These are phyloP conservation scores for Amanita rimosa DNA, from an alignment of 768 basidiomycete genomes.

Conservation along the genomic window DNA sequence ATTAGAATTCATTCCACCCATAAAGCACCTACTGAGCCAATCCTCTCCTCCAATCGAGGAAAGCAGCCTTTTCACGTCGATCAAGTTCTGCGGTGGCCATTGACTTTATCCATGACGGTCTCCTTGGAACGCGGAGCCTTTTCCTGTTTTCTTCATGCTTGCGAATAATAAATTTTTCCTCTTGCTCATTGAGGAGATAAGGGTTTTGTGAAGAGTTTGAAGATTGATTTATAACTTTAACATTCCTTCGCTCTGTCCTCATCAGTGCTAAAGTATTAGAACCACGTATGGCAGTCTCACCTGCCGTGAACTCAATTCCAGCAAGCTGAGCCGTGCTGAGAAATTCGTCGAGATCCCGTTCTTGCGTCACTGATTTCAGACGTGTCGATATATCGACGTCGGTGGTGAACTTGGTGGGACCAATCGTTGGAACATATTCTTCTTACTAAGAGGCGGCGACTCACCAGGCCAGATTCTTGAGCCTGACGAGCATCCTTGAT, in stretches of 20 bases:
- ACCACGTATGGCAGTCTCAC: slow-evolving; percentile 28
- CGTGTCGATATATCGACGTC: slow-evolving; percentile 59
- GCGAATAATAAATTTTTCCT: slow-evolving; percentile 64
- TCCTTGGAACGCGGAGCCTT: slow-evolving; percentile 75
- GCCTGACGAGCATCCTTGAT: slow-evolving; percentile 59
- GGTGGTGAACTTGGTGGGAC: slow-evolving; percentile 50
- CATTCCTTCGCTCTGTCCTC: slow-evolving; percentile 58
- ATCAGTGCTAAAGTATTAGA: not conserved
- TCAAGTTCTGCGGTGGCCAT: slow-evolving; percentile 77
- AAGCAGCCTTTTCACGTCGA: slow-evolving; percentile 78
- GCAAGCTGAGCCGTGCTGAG: slow-evolving; percentile 91
- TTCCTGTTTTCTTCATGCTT: slow-evolving; percentile 68
- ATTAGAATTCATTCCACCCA: not conserved
- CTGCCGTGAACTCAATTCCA: slow-evolving; percentile 92
- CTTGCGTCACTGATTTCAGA: slow-evolving; percentile 90
- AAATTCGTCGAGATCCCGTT: slow-evolving; percentile 92
- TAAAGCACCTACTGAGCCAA: slow-evolving; percentile 67
- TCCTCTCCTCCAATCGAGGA: slow-evolving; percentile 87
- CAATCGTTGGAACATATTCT: not conserved
- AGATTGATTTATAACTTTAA: slow-evolving; percentile 63
- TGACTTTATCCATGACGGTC: slow-evolving; percentile 80
- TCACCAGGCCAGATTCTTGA: slow-evolving; percentile 57
- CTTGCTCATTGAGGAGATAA: slow-evolving; percentile 70
- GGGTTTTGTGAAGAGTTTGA: slow-evolving; percentile 60
- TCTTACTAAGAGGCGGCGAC: slow-evolving; percentile 13